A percentile compares a stretch with the other conserved stretches of the same genome.
phyloP scores from a whole-genome alignment of 2,329 filamentous ascomycete genomes.

The Fusarium buxicola region DNA sequence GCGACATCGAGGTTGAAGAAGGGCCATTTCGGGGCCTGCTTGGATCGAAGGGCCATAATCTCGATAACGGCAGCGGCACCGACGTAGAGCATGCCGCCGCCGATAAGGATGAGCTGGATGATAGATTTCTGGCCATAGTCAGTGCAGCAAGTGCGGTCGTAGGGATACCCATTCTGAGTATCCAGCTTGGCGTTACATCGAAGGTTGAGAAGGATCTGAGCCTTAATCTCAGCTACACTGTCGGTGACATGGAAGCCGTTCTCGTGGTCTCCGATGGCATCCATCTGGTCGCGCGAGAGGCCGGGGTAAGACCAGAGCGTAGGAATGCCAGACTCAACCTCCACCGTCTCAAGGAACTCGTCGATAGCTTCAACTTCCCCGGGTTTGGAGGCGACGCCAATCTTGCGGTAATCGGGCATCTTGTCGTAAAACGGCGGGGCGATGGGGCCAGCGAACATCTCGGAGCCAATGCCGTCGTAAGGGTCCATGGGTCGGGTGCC shows the following conservation, averaged over 20 bases:
- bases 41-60: constrained; percentile 20
- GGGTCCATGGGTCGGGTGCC: constrained; percentile 40
- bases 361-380: constrained; percentile 35
- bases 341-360: constrained; percentile 27
- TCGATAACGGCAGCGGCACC: constrained; percentile 30
- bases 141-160: constrained; percentile 64
- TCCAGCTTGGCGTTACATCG: constrained; percentile 61
- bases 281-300: constrained; percentile 26
- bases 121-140: constrained; percentile 53
- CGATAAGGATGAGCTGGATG: constrained; percentile 41
- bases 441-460: constrained; percentile 46
- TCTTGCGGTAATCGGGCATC: constrained; percentile 31
- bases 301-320: constrained; percentile 38
- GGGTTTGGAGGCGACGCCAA: constrained; percentile 24
- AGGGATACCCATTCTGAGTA: constrained; percentile 53
- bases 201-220: constrained; percentile 62
- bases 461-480: constrained; percentile 44
- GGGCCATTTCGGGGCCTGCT: constrained; percentile 14
- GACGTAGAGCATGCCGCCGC: constrained; percentile 32
- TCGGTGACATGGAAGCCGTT: constrained; percentile 48
- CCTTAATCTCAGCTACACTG: constrained; percentile 47
- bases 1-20: constrained; percentile 41
- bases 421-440: constrained; percentile 40
- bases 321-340: constrained; percentile 31
- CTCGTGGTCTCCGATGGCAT: constrained; percentile 32